These are phyloP conservation scores for Metarhizium anisopliae DNA, from an alignment of 2,329 filamentous ascomycete species.

Conservation along the genomic window DNA sequence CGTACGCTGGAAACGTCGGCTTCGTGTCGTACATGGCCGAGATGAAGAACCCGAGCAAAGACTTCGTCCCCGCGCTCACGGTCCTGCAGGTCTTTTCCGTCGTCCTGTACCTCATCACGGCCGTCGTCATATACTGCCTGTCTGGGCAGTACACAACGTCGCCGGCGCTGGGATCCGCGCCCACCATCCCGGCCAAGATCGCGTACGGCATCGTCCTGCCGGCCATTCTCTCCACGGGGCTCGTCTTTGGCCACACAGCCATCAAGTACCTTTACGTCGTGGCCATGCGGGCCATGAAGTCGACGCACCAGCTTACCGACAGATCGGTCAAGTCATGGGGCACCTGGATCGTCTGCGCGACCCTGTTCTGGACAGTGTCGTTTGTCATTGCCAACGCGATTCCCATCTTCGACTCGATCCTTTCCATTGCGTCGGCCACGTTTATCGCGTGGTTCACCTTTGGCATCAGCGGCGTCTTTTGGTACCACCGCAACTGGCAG, in stretches of 20 bases:
- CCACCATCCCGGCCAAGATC: slow-evolving; percentile 20
- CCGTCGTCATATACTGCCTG: slow-evolving; percentile 22
- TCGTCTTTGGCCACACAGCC: slow-evolving; percentile 23
- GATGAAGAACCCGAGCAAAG: slow-evolving; percentile 23
- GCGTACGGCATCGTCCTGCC: slow-evolving; percentile 23
- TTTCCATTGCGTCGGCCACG: slow-evolving; percentile 26
- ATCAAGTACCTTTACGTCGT: slow-evolving; percentile 25
- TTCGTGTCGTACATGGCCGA: slow-evolving; percentile 27
- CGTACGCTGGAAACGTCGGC: slow-evolving; percentile 28
- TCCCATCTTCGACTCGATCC: slow-evolving; percentile 28
- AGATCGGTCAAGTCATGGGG: slow-evolving; percentile 24
- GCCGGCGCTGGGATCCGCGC: slow-evolving; percentile 24
- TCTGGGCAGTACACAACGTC: slow-evolving; percentile 22
- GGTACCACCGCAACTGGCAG: slow-evolving; percentile 28
- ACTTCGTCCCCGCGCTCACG: slow-evolving; percentile 22
- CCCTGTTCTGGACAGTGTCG: slow-evolving; percentile 23
- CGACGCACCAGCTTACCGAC: slow-evolving; percentile 22
- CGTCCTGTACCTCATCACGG: slow-evolving; percentile 22
- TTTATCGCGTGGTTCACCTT: slow-evolving; percentile 29
- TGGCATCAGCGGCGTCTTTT: slow-evolving; percentile 25
- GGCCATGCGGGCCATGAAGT: slow-evolving; percentile 22
- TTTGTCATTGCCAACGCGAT: slow-evolving; percentile 28
- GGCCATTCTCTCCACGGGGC: slow-evolving; percentile 20
- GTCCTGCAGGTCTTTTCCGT: slow-evolving; percentile 24
- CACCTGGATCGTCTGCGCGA: slow-evolving; percentile 24